Evolutionary conservation across 78 protist species (phyloP).

Genomic region (Blattamonas nauphoetae): DNA sequence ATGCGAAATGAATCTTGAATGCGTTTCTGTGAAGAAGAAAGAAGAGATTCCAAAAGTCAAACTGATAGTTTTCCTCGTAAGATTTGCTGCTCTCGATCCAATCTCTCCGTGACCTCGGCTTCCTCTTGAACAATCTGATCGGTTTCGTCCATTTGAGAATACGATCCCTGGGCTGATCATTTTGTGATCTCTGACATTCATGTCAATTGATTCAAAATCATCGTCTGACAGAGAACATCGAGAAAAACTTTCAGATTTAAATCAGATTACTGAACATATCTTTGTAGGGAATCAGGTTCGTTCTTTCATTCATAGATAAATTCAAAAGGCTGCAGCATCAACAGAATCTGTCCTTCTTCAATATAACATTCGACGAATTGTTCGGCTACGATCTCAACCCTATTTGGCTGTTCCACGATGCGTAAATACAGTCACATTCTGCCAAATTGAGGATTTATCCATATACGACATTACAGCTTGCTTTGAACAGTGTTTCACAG

Average conservation of each 20-base stretch:
- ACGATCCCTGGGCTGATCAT: no score
- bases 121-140: no score
- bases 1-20: background rate
- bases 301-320: background rate
- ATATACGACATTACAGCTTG: background rate
- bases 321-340: background rate
- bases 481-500: background rate
- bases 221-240: background rate
- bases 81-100: no score
- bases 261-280: background rate
- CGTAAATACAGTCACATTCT: background rate
- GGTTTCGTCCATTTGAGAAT: no score
- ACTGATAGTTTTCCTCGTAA: no score
- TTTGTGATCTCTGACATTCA: no score
- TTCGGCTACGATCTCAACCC: background rate
- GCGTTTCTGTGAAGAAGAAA: background rate
- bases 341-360: background rate
- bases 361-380: background rate
- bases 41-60: no score
- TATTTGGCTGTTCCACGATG: background rate
- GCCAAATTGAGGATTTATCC: constrained; percentile 4
- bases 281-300: constrained; percentile 7
- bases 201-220: no score
- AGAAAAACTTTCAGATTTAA: background rate
- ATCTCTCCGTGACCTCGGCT: no score